phyloP scores from a whole-genome alignment of 495 filamentous ascomycete species.

The Friedmanniomyces endolithicus region DNA sequence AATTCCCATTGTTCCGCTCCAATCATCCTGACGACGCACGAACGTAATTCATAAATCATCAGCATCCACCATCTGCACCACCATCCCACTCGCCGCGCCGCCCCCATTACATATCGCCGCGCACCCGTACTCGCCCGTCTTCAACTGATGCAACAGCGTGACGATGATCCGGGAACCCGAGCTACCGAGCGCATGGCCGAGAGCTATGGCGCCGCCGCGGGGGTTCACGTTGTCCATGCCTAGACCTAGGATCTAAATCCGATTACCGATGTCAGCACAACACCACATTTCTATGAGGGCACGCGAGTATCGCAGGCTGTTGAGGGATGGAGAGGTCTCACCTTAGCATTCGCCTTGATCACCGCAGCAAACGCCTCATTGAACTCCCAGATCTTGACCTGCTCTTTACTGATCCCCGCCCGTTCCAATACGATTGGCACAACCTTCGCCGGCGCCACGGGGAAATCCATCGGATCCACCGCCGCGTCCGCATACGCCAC shows the following conservation, averaged over 20 bases:
- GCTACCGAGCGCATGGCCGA: constrained; percentile 91
- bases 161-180: constrained; percentile 87
- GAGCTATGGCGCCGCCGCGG: constrained; percentile 78
- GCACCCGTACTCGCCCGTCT: constrained; percentile 83
- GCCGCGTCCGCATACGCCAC: constrained; percentile 81
- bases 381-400: constrained; percentile 92
- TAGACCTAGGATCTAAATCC: constrained; percentile 57
- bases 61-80: constrained; percentile 70
- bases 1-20: too few species aligned
- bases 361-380: constrained; percentile 97
- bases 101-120: constrained; percentile 97
- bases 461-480: constrained; percentile 89
- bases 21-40: too few species aligned
- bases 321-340: constrained; percentile 24
- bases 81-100: constrained; percentile 79
- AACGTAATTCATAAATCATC: constrained; percentile 19
- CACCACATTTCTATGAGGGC: too few species aligned
- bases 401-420: constrained; percentile 75
- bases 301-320: too few species aligned
- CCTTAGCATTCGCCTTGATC: constrained; percentile 88
- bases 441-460: constrained; percentile 80
- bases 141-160: constrained; percentile 77
- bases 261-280: constrained; percentile 1
- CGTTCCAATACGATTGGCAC: constrained; percentile 81
- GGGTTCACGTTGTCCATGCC: constrained; percentile 69